Evolutionary conservation across 2,329 filamentous ascomycete genomes (phyloP).

Genomic region (Colletotrichum navitas): DNA sequence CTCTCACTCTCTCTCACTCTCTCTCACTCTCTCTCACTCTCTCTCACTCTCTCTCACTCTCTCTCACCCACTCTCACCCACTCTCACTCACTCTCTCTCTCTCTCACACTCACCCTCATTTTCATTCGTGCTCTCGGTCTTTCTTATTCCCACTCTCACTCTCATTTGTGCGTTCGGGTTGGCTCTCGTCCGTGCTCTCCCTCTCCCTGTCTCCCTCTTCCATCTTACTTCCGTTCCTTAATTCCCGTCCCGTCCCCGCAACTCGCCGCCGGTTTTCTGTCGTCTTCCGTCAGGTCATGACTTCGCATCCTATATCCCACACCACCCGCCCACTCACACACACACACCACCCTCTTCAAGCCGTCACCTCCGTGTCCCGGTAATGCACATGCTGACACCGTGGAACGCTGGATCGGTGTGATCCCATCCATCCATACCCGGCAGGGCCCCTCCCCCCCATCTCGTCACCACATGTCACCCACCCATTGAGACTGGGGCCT

Average conservation of each 20-base stretch:
- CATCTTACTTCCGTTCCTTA: neutral
- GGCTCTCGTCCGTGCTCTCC: no score
- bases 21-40: neutral
- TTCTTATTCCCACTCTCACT: neutral
- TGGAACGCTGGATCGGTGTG: conserved; percentile 38
- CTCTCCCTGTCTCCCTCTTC: neutral
- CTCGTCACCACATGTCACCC: conserved; percentile 30
- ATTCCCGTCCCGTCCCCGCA: conserved; percentile 2
- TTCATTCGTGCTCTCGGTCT: neutral
- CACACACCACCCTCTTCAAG: conserved; percentile 2
- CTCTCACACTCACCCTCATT: neutral
- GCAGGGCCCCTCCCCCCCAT: conserved; percentile 25
- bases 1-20: no score
- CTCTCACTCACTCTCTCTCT: no score
- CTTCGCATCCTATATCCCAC: conserved; percentile 16
- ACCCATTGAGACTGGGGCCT: conserved; percentile 17
- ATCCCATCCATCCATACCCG: conserved; percentile 9
- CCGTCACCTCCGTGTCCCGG: conserved; percentile 23
- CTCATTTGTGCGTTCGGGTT: no score
- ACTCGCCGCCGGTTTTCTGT: conserved; percentile 11
- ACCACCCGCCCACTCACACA: conserved; percentile 20
- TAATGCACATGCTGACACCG: conserved; percentile 38
- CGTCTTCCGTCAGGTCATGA: conserved; percentile 27
- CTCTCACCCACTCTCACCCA: neutral
- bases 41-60: neutral